Base-by-base conservation (phyloP, 2,329 filamentous ascomycete species). In the Penicillium nordicum region DNA sequence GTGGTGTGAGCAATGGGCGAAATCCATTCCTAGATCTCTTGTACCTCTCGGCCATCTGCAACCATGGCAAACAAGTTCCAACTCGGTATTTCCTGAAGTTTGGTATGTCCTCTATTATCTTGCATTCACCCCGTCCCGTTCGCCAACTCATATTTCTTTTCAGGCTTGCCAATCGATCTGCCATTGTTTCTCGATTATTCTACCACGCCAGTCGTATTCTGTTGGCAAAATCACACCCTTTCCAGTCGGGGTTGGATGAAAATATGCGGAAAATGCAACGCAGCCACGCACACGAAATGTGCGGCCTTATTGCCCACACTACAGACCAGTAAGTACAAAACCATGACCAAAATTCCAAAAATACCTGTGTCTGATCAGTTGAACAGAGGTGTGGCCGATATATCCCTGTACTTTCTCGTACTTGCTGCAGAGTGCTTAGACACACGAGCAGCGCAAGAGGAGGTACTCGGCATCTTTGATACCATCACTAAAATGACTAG, bases 201-300 rank as follows among this genome's bases (percentile, higher is more conserved):
- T 97, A 95, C 69, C 92, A 97, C 69, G 94, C 90, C 0, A 87
- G 89, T 23, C 88, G 93, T 75, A 88, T 89, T 61, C 77, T 97
- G 34, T 82, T 97, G 5, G 85, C 89, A 4, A 89, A 93, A 63
- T 87, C 87, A 23, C 88, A 96, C 69, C 92, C 92, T 0, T 80
- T 86, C 37, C 78, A 83, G 11, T 77, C 81, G 8, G 80, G 84
- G 37, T 78, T 79, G 18, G 80, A 81, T 2, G 78, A 84, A 4
- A 87, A 91, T 57, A 90, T 93, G 84, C 83, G 82, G 45, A 79
- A 82, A 5, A 81, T 89, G 67, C 86, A 89, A 64, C 79, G 87
- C 47, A 84, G 85, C 59, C 90, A 97, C 69, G 88, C 91, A 0
- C 87, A 89, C 63, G 88, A 92, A 69, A 88, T 96, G 25, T 97